Conservation (phyloP, 345 rosid species). For the Linum usitatissimum region DNA sequence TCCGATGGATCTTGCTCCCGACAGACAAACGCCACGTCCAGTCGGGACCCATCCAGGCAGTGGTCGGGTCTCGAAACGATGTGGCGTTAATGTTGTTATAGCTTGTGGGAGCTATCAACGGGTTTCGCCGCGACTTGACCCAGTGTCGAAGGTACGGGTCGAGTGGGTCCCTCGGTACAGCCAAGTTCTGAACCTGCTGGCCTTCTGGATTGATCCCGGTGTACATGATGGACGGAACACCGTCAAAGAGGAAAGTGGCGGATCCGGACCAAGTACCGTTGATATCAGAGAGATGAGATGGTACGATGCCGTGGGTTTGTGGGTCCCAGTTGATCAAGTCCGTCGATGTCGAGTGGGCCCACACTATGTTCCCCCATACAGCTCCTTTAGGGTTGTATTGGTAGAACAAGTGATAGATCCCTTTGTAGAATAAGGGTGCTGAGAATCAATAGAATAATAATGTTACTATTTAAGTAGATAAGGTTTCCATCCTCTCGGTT, state of each 20-base stretch:
- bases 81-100: neutral
- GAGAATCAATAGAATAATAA: neutral
- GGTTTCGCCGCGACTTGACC: slow-evolving; percentile 40
- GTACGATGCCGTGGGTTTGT: slow-evolving; percentile 42
- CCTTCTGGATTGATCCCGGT: slow-evolving; percentile 35
- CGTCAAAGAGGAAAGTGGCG: slow-evolving; percentile 37
- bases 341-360: slow-evolving; percentile 76
- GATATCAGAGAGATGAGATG: slow-evolving; percentile 42
- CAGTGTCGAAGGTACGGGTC: slow-evolving; percentile 50
- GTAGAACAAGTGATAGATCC: slow-evolving; percentile 62
- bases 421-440: slow-evolving; percentile 68
- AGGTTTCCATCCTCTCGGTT: too few relatives aligned
- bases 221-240: slow-evolving; percentile 51
- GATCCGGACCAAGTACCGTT: slow-evolving; percentile 79
- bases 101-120: slow-evolving; percentile 15
- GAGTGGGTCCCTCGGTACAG: slow-evolving; percentile 37
- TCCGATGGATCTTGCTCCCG: neutral
- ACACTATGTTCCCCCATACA: slow-evolving; percentile 62
- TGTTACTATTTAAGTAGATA: neutral
- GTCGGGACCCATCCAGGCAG: neutral
- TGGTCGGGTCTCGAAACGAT: slow-evolving; percentile 1
- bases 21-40: neutral
- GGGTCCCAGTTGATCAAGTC: slow-evolving; percentile 64
- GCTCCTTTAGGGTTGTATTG: slow-evolving; percentile 62
- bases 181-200: slow-evolving; percentile 48